Evolutionary conservation across 73 alveolate genomes (phyloP).

Genomic region (Uronychia setigera): DNA sequence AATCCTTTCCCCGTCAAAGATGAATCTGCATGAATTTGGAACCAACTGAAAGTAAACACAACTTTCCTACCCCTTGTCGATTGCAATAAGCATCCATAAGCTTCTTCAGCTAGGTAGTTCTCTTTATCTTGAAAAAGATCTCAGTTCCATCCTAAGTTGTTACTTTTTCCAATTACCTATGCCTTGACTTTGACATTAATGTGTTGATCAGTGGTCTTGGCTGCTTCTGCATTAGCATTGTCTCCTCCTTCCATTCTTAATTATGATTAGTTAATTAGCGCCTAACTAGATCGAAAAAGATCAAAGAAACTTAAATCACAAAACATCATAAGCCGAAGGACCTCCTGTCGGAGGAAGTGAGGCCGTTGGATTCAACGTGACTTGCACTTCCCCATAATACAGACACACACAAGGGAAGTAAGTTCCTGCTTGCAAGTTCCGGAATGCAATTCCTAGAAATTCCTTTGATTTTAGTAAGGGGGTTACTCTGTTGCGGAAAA

Average conservation of each 20-base stretch:
- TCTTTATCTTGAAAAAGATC: constrained; percentile 85
- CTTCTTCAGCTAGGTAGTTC: constrained; percentile 82
- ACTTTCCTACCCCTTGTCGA: constrained; percentile 76
- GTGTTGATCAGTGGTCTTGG: constrained; percentile 64
- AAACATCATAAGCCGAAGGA: background rate
- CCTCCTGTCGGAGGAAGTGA: constrained; percentile 15
- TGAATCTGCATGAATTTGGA: constrained; percentile 76
- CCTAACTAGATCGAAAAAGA: too few species aligned
- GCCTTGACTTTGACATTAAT: constrained; percentile 75
- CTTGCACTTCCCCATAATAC: constrained; percentile 66
- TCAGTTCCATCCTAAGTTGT: constrained; percentile 91
- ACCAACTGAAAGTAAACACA: constrained; percentile 23
- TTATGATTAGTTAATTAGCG: too few species aligned
- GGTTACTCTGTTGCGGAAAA: constrained; percentile 29
- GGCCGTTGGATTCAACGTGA: constrained; percentile 60
- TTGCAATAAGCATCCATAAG: constrained; percentile 93
- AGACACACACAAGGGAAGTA: constrained; percentile 59
- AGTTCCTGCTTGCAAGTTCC: constrained; percentile 41
- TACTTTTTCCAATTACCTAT: too few species aligned
- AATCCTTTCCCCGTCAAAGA: constrained; percentile 92
- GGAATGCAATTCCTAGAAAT: constrained; percentile 46
- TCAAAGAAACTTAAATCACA: too few species aligned
- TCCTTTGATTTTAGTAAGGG: background rate
- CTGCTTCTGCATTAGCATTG: constrained; percentile 40
- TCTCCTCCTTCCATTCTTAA: background rate